A percentile compares a stretch with the other conserved stretches of the same genome.
Conservation (phyloP, 495 filamentous ascomycete species). For the Neurospora pannonica region DNA sequence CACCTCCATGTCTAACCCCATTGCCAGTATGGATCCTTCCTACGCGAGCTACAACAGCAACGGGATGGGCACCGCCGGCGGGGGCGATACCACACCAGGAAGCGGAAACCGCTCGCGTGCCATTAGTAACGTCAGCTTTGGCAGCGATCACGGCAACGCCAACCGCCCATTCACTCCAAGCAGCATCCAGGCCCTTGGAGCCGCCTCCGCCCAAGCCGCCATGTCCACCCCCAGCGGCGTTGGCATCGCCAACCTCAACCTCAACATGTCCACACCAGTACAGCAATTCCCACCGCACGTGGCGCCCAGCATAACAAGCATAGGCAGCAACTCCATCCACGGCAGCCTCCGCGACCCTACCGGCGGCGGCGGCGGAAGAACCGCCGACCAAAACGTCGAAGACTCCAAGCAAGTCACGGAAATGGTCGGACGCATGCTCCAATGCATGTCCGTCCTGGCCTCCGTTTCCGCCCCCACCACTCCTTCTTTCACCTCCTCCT, state of each 20-base stretch:
- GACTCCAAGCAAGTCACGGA: constrained; percentile 85
- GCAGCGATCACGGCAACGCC: constrained; percentile 35
- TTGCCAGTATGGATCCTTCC: constrained; percentile 48
- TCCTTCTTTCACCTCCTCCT: neutral
- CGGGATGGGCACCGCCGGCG: constrained; percentile 64
- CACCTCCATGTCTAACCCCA: constrained; percentile 48
- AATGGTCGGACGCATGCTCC: constrained; percentile 89
- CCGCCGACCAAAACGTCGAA: constrained; percentile 40
- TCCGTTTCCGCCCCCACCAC: constrained; percentile 36
- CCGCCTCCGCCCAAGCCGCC: constrained; percentile 19
- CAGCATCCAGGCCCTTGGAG: constrained; percentile 31
- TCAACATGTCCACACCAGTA: constrained; percentile 2
- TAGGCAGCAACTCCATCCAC: constrained; percentile 6
- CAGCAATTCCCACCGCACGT: neutral
- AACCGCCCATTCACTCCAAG: constrained; percentile 45
- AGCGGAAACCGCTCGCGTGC: constrained; percentile 57
- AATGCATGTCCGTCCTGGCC: constrained; percentile 86
- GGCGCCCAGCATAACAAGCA: neutral
- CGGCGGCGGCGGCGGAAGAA: neutral
- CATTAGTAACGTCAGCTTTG: constrained; percentile 78
- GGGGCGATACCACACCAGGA: constrained; percentile 44
- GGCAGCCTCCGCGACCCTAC: constrained; percentile 18
- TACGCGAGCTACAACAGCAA: constrained; percentile 67
- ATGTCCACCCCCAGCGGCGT: neutral
- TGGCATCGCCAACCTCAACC: constrained; percentile 19